Evolutionary conservation across 1,284 basidiomycete species (phyloP).

Genomic region (Inonotus hispidus): DNA sequence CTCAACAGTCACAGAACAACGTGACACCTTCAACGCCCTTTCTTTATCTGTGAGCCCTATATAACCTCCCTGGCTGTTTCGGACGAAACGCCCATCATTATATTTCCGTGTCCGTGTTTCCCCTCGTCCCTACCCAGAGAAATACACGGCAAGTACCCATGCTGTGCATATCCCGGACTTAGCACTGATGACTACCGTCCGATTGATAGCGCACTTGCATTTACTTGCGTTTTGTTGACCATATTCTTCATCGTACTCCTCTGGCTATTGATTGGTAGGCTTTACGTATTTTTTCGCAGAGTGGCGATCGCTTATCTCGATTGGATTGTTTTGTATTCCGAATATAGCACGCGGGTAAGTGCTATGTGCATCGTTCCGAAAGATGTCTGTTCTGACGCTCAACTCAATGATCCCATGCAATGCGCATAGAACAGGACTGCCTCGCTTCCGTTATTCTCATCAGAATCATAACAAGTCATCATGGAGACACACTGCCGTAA

Average conservation of each 20-base stretch:
- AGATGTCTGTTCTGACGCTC: neutral
- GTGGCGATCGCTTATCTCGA: neutral
- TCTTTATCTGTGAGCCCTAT: neutral
- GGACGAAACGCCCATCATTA: neutral
- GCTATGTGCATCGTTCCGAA: neutral
- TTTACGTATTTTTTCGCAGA: too few relatives aligned
- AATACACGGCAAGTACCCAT: neutral
- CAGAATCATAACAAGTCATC: neutral
- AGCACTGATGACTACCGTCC: neutral
- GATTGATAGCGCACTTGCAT: neutral
- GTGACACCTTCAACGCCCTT: neutral
- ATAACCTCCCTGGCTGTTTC: neutral
- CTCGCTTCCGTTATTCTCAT: constrained; percentile 1
- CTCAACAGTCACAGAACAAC: neutral
- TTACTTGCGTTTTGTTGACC: too few relatives aligned
- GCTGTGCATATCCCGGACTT: neutral
- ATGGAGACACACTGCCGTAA: constrained; percentile 11
- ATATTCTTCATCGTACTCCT: too few relatives aligned
- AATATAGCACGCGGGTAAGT: neutral
- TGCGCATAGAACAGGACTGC: neutral
- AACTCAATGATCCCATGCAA: neutral
- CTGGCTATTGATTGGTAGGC: too few relatives aligned
- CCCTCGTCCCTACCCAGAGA: too few relatives aligned
- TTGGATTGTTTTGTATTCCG: neutral
- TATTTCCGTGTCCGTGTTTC: neutral